These are phyloP conservation scores for Fragosphaeria purpurea DNA, from an alignment of 2,329 filamentous ascomycete species.

Conservation along the genomic window DNA sequence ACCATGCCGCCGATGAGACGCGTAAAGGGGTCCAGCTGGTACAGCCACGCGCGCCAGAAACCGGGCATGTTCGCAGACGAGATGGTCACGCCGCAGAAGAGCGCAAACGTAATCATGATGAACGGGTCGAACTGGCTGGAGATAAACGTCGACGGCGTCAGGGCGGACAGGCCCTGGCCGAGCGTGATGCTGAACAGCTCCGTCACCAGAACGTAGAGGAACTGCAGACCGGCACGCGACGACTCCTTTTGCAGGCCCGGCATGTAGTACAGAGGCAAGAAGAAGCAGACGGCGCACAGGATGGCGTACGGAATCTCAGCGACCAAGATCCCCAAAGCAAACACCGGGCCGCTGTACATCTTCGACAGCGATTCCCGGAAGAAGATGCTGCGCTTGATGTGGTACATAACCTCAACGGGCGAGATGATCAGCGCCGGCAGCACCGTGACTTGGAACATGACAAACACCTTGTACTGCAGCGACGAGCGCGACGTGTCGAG, in stretches of 20 bases:
- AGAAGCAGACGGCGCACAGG: constrained; percentile 71
- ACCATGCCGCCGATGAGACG: constrained; percentile 72
- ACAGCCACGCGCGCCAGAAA: constrained; percentile 74
- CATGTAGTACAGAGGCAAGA: constrained; percentile 75
- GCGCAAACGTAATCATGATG: constrained; percentile 68
- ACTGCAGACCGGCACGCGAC: constrained; percentile 70
- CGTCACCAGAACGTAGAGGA: constrained; percentile 73
- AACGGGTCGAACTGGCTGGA: constrained; percentile 73
- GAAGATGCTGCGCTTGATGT: constrained; percentile 68
- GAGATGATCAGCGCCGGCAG: constrained; percentile 73
- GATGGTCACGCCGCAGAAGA: constrained; percentile 84
- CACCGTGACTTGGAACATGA: constrained; percentile 83
- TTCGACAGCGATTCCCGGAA: constrained; percentile 80
- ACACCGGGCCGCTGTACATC: constrained; percentile 74
- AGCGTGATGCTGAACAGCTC: constrained; percentile 78
- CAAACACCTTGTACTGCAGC: constrained; percentile 77
- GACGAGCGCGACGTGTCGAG: constrained; percentile 66
- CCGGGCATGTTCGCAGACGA: constrained; percentile 65
- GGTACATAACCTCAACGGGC: constrained; percentile 77
- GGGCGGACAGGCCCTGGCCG: constrained; percentile 63
- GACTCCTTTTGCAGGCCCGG: constrained; percentile 58
- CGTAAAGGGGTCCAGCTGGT: constrained; percentile 75
- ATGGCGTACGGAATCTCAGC: constrained; percentile 79
- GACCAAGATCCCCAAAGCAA: constrained; percentile 66
- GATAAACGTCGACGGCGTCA: constrained; percentile 72